phyloP scores from a whole-genome alignment of 139 green algal genomes.

The Chlamydomonas applanata region DNA sequence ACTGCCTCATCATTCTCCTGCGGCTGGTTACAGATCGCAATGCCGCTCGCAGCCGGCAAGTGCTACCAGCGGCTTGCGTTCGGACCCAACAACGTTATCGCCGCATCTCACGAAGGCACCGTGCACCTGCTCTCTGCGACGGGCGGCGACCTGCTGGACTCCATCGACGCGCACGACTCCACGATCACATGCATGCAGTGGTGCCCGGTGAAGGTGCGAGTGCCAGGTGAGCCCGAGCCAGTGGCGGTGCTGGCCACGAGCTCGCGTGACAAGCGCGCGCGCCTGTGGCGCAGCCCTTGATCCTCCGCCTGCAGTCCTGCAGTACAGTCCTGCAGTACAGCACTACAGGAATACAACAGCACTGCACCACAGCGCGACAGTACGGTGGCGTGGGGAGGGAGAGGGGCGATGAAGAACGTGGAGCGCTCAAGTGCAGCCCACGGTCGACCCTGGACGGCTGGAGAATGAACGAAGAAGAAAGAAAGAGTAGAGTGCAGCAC shows the following conservation, averaged over 20 bases:
- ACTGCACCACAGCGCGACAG: no score
- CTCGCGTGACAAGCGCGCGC: slow-evolving; percentile 37
- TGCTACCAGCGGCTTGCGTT: slow-evolving; percentile 25
- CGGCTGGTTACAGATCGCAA: slow-evolving; percentile 12
- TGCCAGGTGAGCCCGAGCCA: slow-evolving; percentile 1
- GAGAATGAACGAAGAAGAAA: no score
- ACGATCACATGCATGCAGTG: slow-evolving; percentile 27
- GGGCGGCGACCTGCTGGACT: slow-evolving; percentile 3
- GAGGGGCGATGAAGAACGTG: no score
- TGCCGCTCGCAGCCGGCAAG: slow-evolving; percentile 4
- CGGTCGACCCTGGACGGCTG: no score
- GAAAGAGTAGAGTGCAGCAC: no score
- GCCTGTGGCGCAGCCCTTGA: slow-evolving; percentile 30
- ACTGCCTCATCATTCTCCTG: no score
- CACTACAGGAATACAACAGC: no score
- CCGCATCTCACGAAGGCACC: slow-evolving; percentile 10
- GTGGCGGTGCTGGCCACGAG: slow-evolving; percentile 38
- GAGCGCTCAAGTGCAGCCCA: no score
- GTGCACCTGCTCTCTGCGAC: slow-evolving; percentile 5
- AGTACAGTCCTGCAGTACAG: no score
- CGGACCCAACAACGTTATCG: slow-evolving; percentile 11
- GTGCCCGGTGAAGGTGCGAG: slow-evolving; percentile 9
- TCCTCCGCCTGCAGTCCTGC: not conserved
- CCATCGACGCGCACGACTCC: slow-evolving; percentile 17
- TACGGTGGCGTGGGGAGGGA: no score